phyloP scores from a whole-genome alignment of 768 basidiomycete species.

The Podaxis pistillaris region DNA sequence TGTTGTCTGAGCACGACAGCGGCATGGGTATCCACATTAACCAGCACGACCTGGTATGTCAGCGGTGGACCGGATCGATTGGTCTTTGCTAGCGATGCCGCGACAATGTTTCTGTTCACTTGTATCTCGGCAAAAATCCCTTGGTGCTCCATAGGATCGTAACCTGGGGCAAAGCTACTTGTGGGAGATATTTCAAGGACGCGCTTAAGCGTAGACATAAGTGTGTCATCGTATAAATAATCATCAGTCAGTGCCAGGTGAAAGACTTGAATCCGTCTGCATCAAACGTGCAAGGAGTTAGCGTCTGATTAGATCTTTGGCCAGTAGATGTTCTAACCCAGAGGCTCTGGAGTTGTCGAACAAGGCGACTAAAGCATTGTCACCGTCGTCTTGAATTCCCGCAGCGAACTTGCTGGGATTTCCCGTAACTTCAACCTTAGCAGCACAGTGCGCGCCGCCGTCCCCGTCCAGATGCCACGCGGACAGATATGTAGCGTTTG shows the following conservation, averaged over 20 bases:
- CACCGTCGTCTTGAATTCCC: neutral
- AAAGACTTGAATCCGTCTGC: neutral
- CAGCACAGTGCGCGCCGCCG: neutral
- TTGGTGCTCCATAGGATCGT: neutral
- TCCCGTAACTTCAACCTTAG: slow-evolving; percentile 7
- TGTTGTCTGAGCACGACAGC: neutral
- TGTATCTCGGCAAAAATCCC: slow-evolving; percentile 16
- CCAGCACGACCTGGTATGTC: slow-evolving; percentile 10
- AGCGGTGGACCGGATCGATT: neutral
- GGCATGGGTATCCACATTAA: slow-evolving; percentile 4
- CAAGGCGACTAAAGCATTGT: neutral
- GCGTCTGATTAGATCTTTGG: neutral
- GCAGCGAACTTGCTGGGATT: slow-evolving; percentile 13
- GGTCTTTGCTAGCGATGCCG: slow-evolving; percentile 10
- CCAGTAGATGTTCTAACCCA: neutral
- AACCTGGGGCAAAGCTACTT: neutral
- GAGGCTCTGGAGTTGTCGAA: neutral
- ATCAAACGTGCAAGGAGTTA: neutral
- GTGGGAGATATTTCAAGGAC: neutral
- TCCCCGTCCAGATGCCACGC: slow-evolving; percentile 7
- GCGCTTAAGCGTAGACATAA: neutral
- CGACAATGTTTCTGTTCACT: slow-evolving; percentile 11
- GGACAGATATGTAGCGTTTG: slow-evolving; percentile 8
- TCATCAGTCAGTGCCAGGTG: neutral
- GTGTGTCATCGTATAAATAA: neutral